Percentiles rank a stretch among this genome's conserved stretches.
Conservation (phyloP, 2,329 filamentous ascomycete species). For the Phialocephala subalpina region DNA sequence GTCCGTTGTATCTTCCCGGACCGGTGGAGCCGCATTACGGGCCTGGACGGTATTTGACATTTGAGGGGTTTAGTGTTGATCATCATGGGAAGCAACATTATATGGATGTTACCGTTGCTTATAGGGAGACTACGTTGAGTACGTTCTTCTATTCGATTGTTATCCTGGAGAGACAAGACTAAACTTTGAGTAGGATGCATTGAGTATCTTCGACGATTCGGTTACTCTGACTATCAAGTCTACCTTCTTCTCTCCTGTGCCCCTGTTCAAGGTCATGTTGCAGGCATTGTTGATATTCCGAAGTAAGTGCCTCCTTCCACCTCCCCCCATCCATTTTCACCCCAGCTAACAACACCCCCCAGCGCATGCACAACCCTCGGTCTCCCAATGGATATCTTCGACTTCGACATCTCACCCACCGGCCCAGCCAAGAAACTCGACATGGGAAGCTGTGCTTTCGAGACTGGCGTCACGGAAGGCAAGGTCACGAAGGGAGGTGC, state of each 20-base stretch:
- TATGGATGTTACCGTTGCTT: slow-evolving; percentile 85
- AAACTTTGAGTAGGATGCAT: slow-evolving; percentile 62
- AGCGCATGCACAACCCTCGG: slow-evolving; percentile 85
- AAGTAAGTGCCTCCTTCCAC: slow-evolving; percentile 54
- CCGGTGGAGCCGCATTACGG: slow-evolving; percentile 90
- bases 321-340: too few relatives aligned
- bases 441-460: slow-evolving; percentile 76
- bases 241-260: slow-evolving; percentile 88
- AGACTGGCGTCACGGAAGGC: slow-evolving; percentile 55
- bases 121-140: slow-evolving; percentile 74
- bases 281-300: slow-evolving; percentile 89
- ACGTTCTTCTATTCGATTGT: background rate
- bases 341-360: slow-evolving; percentile 9
- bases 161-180: background rate
- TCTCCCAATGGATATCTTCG: slow-evolving; percentile 91
- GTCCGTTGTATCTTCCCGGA: slow-evolving; percentile 84
- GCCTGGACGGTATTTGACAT: slow-evolving; percentile 81
- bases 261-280: slow-evolving; percentile 86
- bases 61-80: slow-evolving; percentile 91
- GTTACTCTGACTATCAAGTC: slow-evolving; percentile 77
- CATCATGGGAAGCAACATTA: slow-evolving; percentile 82
- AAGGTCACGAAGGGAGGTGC: slow-evolving; percentile 52
- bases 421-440: slow-evolving; percentile 67
- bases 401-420: slow-evolving; percentile 83
- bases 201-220: slow-evolving; percentile 81